These are phyloP conservation scores for Aspergillus sclerotiicarbonarius DNA, from an alignment of 495 filamentous ascomycete genomes.

Conservation along the genomic window DNA sequence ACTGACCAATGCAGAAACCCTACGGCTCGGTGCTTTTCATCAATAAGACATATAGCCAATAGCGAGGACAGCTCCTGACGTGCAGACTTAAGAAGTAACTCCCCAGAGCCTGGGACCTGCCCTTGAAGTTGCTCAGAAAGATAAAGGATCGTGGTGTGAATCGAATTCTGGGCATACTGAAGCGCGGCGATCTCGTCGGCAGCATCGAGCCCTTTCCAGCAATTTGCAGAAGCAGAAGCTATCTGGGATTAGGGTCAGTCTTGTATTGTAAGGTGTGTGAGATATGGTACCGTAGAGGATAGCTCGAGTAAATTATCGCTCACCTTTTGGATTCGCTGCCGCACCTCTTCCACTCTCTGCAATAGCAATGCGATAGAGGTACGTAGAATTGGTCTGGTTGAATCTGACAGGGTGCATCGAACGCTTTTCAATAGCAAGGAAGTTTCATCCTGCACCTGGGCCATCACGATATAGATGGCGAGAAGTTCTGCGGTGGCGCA, in stretches of 20 bases:
- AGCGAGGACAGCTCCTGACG: slow-evolving; percentile 20
- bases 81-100: slow-evolving; percentile 20
- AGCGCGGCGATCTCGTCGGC: slow-evolving; percentile 21
- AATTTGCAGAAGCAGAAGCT: slow-evolving; percentile 9
- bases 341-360: slow-evolving; percentile 18
- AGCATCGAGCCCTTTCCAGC: slow-evolving; percentile 24
- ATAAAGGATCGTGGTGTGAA: slow-evolving; percentile 21
- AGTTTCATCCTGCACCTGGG: slow-evolving; percentile 21
- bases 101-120: slow-evolving; percentile 2
- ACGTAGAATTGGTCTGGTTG: neutral
- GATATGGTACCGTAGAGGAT: no score
- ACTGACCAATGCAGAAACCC: slow-evolving; percentile 23
- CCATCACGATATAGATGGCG: slow-evolving; percentile 19
- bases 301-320: no score
- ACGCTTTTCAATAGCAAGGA: slow-evolving; percentile 8
- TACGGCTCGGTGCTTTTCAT: slow-evolving; percentile 18
- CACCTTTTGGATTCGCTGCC: slow-evolving; percentile 17
- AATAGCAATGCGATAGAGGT: slow-evolving; percentile 10
- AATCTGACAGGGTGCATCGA: neutral
- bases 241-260: slow-evolving; percentile 8
- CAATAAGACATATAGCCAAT: slow-evolving; percentile 20
- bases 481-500: slow-evolving; percentile 11
- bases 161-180: slow-evolving; percentile 23
- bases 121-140: slow-evolving; percentile 9
- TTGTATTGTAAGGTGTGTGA: neutral